Evolutionary conservation across 306 rosid genomes (phyloP), one percentile per base, ranked within the genome.

Genomic region (Rosa lucieae): DNA sequence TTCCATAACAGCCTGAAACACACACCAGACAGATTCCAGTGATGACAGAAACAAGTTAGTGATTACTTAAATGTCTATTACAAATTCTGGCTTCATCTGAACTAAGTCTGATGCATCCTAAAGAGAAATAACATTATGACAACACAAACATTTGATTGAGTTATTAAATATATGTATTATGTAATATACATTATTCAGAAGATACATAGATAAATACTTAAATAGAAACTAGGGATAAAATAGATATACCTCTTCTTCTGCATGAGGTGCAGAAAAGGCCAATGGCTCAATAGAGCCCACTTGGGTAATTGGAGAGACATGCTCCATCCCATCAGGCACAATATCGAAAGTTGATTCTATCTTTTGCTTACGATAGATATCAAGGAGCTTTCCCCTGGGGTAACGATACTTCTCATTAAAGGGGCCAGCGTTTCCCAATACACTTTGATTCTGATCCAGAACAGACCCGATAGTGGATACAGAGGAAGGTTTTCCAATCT

Each of bases 301-400:
- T 79, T 89, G 86, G 35, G 87, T 82, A 56, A 89, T 72, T 52
- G 84, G 84, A 15, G 85, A 77, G 8, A 79, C 67, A 53, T 79
- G 84, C 77, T 85, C 95, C 85, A 89, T 82, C 75, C 82, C 89
- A 78, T 86, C 79, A 69, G 89, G 90, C 75, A 77, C 48, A 52
- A 63, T 77, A 70, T 74, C 83, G 67, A 90, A 82, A 44, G 81
- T 67, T 79, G 77, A 82, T 72, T 84, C 85, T 3, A 67, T 65
- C 80, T 79, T 90, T 80, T 75, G 84, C 87, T 77, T 84, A 35
- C 95, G 92, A 79, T 90, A 90, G 67, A 90, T 88, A 83, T 90
- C 95, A 32, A 90, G 95, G 79, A 90, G 86, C 82, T 87, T 90
- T 56, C 95, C 95, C 83, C 95, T 85, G 5, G 95, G 95, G 44